Percentiles rank a stretch among this genome's conserved stretches.
Conservation (phyloP, 2,329 filamentous ascomycete genomes). For the Penicillium sclerotigenum region DNA sequence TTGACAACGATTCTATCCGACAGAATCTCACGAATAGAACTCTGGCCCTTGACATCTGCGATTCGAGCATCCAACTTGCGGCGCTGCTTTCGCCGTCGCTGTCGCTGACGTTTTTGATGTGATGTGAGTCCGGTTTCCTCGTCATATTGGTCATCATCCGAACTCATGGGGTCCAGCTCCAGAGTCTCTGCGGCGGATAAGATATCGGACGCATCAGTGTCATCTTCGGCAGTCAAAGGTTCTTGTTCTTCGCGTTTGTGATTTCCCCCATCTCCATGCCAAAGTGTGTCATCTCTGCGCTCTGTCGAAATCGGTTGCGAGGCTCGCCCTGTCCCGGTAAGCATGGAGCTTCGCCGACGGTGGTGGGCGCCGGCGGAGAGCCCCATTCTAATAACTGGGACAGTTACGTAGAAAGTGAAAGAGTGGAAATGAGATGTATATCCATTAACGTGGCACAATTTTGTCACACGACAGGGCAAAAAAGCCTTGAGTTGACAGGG, state of each 20-base stretch:
- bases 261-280: constrained; percentile 23
- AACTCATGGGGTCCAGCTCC: constrained; percentile 58
- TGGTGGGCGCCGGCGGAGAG: constrained; percentile 36
- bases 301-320: constrained; percentile 38
- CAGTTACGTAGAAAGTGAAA: constrained; percentile 11
- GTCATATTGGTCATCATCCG: constrained; percentile 76
- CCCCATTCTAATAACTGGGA: constrained; percentile 29
- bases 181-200: constrained; percentile 48
- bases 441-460: constrained; percentile 19
- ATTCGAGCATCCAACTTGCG: constrained; percentile 69
- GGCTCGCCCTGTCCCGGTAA: constrained; percentile 50
- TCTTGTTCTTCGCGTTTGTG: constrained; percentile 37
- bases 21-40: constrained; percentile 60
- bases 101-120: constrained; percentile 63
- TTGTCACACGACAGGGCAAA: constrained; percentile 16
- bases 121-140: constrained; percentile 84
- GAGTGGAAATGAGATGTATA: constrained; percentile 8
- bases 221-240: constrained; percentile 30
- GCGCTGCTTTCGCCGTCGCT: constrained; percentile 65
- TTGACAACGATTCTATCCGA: constrained; percentile 71
- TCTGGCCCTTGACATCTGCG: constrained; percentile 57
- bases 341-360: constrained; percentile 39
- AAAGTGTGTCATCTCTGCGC: constrained; percentile 32
- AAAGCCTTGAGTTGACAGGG: neutral
- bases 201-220: constrained; percentile 40